A percentile compares a stretch with the other conserved stretches of the same genome.
phyloP scores from a whole-genome alignment of 2,329 filamentous ascomycete genomes.

The Cryphonectria naterciae region DNA sequence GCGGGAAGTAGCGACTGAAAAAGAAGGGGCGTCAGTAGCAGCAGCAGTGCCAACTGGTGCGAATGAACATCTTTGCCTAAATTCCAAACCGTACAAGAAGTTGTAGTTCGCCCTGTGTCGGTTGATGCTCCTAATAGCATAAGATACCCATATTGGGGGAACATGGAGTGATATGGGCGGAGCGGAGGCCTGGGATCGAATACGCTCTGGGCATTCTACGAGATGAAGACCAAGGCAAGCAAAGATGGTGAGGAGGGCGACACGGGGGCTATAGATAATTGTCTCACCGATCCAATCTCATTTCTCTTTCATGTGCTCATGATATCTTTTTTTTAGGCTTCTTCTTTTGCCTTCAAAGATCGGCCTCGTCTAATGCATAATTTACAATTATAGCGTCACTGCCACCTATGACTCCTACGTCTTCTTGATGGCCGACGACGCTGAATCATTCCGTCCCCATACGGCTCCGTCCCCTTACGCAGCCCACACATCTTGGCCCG shows the following conservation, averaged over 20 bases:
- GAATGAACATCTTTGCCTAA: not conserved
- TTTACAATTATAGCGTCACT: slow-evolving; percentile 18
- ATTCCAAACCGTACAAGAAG: not conserved
- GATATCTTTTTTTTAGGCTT: not conserved
- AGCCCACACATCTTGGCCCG: slow-evolving; percentile 95
- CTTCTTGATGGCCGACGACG: not conserved
- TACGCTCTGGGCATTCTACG: not conserved
- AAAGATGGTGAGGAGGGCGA: not conserved
- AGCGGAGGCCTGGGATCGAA: not conserved
- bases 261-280: not conserved
- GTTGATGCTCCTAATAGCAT: not conserved
- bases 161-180: not conserved
- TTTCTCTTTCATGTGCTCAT: slow-evolving; percentile 16
- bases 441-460: slow-evolving; percentile 3
- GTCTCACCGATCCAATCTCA: not conserved
- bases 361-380: slow-evolving; percentile 25
- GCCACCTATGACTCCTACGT: not conserved
- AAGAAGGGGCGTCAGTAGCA: not conserved
- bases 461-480: slow-evolving; percentile 53
- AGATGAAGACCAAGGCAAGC: not conserved
- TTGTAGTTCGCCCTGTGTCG: not conserved
- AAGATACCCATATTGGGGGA: not conserved
- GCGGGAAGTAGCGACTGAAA: not conserved
- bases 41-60: not conserved
- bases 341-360: slow-evolving; percentile 5